phyloP scores from a whole-genome alignment of 1,284 basidiomycete species.

The Irpex sp. region DNA sequence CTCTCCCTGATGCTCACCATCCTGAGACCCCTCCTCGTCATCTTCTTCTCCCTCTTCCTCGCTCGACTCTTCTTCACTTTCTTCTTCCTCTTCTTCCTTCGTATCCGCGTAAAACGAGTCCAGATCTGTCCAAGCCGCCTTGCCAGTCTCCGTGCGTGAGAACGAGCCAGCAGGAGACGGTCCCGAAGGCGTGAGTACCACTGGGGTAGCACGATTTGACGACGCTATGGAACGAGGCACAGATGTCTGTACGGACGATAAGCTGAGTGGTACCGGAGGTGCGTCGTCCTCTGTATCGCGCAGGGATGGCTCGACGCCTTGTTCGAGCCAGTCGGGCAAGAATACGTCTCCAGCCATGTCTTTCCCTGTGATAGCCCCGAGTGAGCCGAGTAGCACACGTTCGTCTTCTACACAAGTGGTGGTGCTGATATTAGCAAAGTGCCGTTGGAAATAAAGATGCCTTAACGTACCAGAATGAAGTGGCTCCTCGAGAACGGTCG shows the following conservation, averaged over 20 bases:
- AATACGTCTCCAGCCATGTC: conserved; percentile 35
- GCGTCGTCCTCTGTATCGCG: conserved; percentile 54
- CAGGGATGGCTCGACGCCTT: conserved; percentile 31
- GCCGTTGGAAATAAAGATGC: too few relatives aligned
- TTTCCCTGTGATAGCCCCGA: conserved; percentile 53
- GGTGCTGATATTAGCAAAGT: too few relatives aligned
- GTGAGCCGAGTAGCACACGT: conserved; percentile 50
- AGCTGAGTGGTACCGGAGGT: conserved; percentile 23
- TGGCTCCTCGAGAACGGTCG: conserved; percentile 35
- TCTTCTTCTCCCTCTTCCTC: conserved; percentile 24
- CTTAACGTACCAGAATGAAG: not conserved
- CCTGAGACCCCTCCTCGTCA: conserved; percentile 32
- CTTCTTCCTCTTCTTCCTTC: conserved; percentile 26
- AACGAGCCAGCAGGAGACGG: conserved; percentile 40
- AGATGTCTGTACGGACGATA: conserved; percentile 16
- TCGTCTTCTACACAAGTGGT: conserved; percentile 38
- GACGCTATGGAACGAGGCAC: conserved; percentile 21
- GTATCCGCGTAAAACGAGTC: conserved; percentile 63
- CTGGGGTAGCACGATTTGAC: conserved; percentile 29
- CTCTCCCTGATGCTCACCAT: conserved; percentile 24
- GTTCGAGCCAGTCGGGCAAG: conserved; percentile 36
- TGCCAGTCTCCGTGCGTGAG: conserved; percentile 33
- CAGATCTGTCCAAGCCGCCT: conserved; percentile 53
- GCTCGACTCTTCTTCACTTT: conserved; percentile 27
- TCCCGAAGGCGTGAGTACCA: conserved; percentile 50